These are phyloP conservation scores for Perkinsus olseni DNA, from an alignment of 169 alveolate species.

Conservation along the genomic window DNA sequence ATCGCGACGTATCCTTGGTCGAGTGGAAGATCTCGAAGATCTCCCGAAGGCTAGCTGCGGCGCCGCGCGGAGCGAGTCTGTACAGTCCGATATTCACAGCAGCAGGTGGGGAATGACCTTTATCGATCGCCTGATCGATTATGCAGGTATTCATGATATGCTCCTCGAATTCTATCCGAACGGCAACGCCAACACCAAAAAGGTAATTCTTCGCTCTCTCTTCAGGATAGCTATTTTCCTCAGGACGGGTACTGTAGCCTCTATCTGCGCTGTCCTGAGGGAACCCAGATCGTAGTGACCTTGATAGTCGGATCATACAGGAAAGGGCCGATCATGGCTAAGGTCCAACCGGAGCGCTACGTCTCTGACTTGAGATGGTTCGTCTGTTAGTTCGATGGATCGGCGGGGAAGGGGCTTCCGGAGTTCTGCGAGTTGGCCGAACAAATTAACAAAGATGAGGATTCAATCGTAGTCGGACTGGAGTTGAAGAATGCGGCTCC, in stretches of 20 bases:
- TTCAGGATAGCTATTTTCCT: too few species aligned
- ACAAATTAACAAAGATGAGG: conserved; percentile 3
- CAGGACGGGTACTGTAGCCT: conserved; percentile 1
- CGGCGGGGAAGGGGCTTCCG: conserved; percentile 16
- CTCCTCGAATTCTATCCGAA: conserved; percentile 11
- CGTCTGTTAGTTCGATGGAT: background rate
- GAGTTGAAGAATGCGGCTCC: conserved; percentile 2
- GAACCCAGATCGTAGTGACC: conserved; percentile 7
- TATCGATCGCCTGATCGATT: background rate
- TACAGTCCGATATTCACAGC: conserved; percentile 9
- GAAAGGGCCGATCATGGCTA: conserved; percentile 15
- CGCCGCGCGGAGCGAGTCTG: background rate
- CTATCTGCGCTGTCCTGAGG: conserved; percentile 10
- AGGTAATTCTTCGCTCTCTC: background rate
- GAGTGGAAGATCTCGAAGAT: conserved; percentile 4
- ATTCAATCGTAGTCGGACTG: background rate
- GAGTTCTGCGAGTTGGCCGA: conserved; percentile 10
- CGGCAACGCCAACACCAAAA: background rate
- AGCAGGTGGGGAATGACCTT: background rate
- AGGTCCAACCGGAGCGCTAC: background rate
- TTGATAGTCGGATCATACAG: background rate
- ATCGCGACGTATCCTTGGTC: conserved; percentile 4
- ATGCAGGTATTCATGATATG: background rate
- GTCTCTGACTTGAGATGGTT: background rate
- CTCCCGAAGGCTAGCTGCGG: background rate